These are phyloP conservation scores for Aspergillus melleus DNA, from an alignment of 2,329 filamentous ascomycete genomes.

Conservation along the genomic window DNA sequence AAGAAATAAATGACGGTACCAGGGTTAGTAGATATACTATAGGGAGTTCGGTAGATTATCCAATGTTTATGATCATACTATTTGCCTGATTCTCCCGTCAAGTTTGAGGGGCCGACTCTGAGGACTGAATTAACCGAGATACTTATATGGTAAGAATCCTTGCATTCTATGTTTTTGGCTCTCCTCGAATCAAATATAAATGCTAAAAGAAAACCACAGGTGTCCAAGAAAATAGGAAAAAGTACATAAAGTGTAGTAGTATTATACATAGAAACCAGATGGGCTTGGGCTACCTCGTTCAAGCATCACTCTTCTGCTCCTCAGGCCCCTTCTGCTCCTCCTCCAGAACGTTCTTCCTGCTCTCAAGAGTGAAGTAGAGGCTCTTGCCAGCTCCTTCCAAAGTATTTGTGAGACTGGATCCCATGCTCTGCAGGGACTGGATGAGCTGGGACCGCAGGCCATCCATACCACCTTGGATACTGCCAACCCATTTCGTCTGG, in stretches of 20 bases:
- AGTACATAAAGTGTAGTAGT: constrained; percentile 25
- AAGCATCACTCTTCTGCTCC: constrained; percentile 34
- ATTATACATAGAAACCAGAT: constrained; percentile 36
- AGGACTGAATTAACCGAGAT: not conserved
- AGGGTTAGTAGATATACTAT: not conserved
- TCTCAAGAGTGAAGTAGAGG: constrained; percentile 85
- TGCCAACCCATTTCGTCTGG: constrained; percentile 68
- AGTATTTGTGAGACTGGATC: constrained; percentile 72
- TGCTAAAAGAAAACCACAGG: constrained; percentile 19
- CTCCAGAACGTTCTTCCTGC: constrained; percentile 76
- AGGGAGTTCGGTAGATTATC: not conserved
- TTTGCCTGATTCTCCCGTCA: not conserved
- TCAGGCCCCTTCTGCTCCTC: constrained; percentile 56
- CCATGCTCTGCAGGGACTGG: constrained; percentile 74
- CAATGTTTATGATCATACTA: not conserved
- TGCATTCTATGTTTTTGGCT: constrained; percentile 12
- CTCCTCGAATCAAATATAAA: constrained; percentile 10
- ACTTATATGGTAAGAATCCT: constrained; percentile 2
- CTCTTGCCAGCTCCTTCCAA: constrained; percentile 78
- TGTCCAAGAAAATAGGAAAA: constrained; percentile 9
- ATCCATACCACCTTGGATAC: constrained; percentile 78
- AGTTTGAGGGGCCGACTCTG: not conserved
- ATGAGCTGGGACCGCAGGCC: constrained; percentile 81
- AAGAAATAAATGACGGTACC: not conserved
- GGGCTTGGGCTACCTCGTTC: constrained; percentile 18